These are phyloP conservation scores for Vinca minor DNA, from an alignment of 257 asterid species.

Conservation along the genomic window DNA sequence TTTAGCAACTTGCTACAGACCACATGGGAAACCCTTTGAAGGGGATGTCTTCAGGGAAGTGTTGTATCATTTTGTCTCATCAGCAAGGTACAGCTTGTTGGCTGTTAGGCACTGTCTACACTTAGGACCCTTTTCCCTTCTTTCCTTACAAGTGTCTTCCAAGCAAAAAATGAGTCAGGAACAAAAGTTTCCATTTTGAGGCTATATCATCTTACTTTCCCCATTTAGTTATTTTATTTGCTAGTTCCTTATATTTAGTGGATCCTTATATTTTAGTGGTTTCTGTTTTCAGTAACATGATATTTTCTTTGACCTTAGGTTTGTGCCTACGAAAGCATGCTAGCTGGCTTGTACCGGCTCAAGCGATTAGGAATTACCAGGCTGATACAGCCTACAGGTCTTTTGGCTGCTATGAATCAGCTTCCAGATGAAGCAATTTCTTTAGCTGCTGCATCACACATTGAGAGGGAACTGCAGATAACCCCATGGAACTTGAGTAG, in stretches of 20 bases:
- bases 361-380: conserved; percentile 85
- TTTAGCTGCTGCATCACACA: conserved; percentile 97
- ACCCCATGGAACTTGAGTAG: conserved; percentile 98
- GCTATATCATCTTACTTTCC: not conserved
- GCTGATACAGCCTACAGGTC: conserved; percentile 69
- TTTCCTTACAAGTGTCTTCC: not conserved
- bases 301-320: conserved; percentile 40
- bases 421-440: conserved; percentile 99
- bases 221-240: not conserved
- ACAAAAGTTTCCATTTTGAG: not conserved
- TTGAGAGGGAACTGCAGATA: conserved; percentile 97
- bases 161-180: not conserved
- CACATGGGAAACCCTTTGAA: not conserved
- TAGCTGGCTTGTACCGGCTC: conserved; percentile 87
- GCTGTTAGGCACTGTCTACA: not conserved
- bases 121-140: not conserved
- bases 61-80: not conserved
- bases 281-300: not conserved
- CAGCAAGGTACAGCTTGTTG: not conserved
- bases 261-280: too few relatives aligned
- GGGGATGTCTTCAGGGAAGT: conserved; percentile 5
- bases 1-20: not conserved
- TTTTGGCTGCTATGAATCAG: conserved; percentile 96
- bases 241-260: not conserved
- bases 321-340: conserved; percentile 99